A percentile compares a stretch with the other conserved stretches of the same genome.
Evolutionary conservation across 106 monocot genomes (phyloP).

Genomic region (Acorus calamus): DNA sequence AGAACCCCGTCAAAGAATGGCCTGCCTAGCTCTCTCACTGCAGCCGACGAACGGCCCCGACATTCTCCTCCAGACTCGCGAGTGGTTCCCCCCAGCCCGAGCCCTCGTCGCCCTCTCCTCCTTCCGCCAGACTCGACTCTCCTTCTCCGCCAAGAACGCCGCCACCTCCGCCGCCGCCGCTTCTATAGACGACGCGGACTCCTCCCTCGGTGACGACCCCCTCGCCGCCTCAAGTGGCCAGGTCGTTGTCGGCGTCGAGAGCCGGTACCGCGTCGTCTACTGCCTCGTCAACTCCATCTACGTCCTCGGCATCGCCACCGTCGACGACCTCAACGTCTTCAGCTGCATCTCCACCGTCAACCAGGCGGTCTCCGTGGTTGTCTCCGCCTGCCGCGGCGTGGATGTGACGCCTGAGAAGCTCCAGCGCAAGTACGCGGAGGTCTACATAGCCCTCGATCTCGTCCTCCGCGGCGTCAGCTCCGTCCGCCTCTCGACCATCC

Average conservation of each 20-base stretch:
- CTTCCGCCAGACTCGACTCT: slow-evolving; percentile 68
- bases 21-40: slow-evolving; percentile 91
- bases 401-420: slow-evolving; percentile 94
- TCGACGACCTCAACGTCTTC: slow-evolving; percentile 60
- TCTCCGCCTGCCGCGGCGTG: slow-evolving; percentile 92
- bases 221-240: slow-evolving; percentile 91
- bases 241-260: slow-evolving; percentile 82
- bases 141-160: slow-evolving; percentile 24
- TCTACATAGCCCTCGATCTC: slow-evolving; percentile 97
- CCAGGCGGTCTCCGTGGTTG: slow-evolving; percentile 74
- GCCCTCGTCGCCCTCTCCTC: slow-evolving; percentile 66
- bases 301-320: slow-evolving; percentile 84
- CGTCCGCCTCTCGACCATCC: slow-evolving; percentile 70
- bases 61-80: slow-evolving; percentile 84
- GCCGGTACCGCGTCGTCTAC: slow-evolving; percentile 81
- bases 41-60: slow-evolving; percentile 81
- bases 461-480: slow-evolving; percentile 85
- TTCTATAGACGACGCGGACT: slow-evolving; percentile 35
- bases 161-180: slow-evolving; percentile 8
- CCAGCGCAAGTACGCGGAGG: slow-evolving; percentile 84
- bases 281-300: slow-evolving; percentile 94
- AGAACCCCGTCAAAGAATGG: slow-evolving; percentile 28
- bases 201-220: slow-evolving; percentile 84
- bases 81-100: slow-evolving; percentile 74
- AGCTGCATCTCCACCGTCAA: slow-evolving; percentile 80